phyloP scores from a whole-genome alignment of 2,329 filamentous ascomycete species.

The Nemania sp. region DNA sequence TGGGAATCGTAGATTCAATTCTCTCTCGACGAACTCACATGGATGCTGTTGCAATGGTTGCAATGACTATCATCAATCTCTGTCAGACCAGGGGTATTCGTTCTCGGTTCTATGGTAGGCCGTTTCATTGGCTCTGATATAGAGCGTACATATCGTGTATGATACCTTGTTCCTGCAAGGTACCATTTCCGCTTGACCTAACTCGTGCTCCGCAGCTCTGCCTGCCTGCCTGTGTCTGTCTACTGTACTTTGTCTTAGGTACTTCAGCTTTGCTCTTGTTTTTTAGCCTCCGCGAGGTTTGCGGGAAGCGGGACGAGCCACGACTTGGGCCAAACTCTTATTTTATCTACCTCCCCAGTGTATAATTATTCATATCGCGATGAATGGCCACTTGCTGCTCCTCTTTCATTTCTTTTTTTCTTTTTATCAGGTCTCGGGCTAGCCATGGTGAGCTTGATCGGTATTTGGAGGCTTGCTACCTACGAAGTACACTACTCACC shows the following conservation, averaged over 20 bases:
- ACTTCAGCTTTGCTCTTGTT: background rate
- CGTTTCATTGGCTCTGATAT: constrained; percentile 11
- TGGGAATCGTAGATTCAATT: background rate
- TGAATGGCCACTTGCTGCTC: too few species aligned
- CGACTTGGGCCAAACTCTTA: too few species aligned
- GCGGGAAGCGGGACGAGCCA: constrained; percentile 16
- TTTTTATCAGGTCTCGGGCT: background rate
- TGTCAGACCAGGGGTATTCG: constrained; percentile 8
- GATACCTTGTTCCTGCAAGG: constrained; percentile 28
- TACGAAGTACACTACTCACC: too few species aligned
- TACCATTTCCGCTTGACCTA: constrained; percentile 18
- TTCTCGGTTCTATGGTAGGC: constrained; percentile 15
- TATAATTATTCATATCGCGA: too few species aligned
- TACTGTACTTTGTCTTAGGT: background rate
- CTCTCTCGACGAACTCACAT: too few species aligned
- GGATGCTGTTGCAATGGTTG: background rate
- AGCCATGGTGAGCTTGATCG: background rate
- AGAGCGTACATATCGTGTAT: constrained; percentile 18
- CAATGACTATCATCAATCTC: background rate
- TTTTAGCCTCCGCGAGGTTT: background rate
- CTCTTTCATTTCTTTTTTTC: background rate
- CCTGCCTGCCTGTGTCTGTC: background rate
- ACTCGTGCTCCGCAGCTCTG: constrained; percentile 5
- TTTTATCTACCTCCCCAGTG: background rate
- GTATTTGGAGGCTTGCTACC: background rate